Conservation (phyloP, 352 stramenopile genomes). For the Thalassiosira exigua region DNA sequence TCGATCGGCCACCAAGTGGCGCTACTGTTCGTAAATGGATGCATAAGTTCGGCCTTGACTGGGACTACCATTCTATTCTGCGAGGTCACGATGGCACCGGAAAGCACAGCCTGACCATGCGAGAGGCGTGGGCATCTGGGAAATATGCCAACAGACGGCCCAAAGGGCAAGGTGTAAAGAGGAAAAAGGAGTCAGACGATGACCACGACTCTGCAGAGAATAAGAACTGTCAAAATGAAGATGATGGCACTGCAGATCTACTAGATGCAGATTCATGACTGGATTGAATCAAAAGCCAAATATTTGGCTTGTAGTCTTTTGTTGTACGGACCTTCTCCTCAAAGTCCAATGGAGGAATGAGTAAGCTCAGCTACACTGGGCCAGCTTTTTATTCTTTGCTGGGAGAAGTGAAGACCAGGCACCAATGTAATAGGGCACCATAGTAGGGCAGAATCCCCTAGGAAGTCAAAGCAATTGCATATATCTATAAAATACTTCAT, state of each 20-base stretch:
- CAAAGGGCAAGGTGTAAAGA: slow-evolving; percentile 19
- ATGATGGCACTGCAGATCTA: neutral
- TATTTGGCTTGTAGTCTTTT: too few species aligned
- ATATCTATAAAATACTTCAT: too few species aligned
- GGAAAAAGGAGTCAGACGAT: neutral
- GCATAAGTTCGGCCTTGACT: neutral
- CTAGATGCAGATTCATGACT: neutral
- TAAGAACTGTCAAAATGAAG: neutral
- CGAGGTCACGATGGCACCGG: neutral
- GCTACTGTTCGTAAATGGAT: neutral
- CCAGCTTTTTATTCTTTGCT: too few species aligned
- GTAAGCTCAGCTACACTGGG: too few species aligned
- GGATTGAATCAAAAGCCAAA: too few species aligned
- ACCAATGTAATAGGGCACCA: too few species aligned
- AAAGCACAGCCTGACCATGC: neutral
- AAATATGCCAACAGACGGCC: slow-evolving; percentile 14
- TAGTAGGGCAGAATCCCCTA: too few species aligned
- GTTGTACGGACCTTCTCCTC: too few species aligned
- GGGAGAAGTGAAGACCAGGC: too few species aligned
- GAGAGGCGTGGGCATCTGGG: slow-evolving; percentile 13
- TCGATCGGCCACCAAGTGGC: slow-evolving; percentile 1
- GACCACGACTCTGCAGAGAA: neutral
- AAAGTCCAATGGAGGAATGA: too few species aligned
- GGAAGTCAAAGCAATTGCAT: too few species aligned
- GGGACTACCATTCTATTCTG: neutral